Conservation (phyloP, 2,329 filamentous ascomycete genomes). For the Paecilomyces fulvus region DNA sequence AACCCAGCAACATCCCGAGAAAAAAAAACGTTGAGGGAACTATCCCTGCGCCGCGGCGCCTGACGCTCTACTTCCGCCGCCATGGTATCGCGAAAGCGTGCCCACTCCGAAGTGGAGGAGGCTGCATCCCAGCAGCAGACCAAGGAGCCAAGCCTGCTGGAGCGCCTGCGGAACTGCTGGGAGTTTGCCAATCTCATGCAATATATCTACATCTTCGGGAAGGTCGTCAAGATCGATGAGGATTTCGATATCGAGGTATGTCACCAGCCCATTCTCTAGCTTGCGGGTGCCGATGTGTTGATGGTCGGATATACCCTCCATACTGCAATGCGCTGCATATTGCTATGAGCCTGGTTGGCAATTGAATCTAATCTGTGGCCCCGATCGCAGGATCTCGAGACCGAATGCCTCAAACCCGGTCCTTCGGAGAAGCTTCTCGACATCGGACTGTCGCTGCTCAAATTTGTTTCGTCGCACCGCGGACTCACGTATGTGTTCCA, state of each 20-base stretch:
- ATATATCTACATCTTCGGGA: slow-evolving; percentile 86
- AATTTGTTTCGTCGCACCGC: slow-evolving; percentile 88
- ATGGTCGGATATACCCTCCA: not conserved
- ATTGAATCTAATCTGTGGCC: not conserved
- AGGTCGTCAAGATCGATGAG: slow-evolving; percentile 80
- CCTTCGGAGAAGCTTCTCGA: slow-evolving; percentile 66
- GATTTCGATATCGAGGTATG: slow-evolving; percentile 82
- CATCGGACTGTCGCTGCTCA: slow-evolving; percentile 78
- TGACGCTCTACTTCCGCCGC: slow-evolving; percentile 24
- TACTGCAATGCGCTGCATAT: not conserved
- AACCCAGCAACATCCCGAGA: not conserved
- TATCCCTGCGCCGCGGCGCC: slow-evolving; percentile 15
- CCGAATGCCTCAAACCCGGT: slow-evolving; percentile 70
- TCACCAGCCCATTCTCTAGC: slow-evolving; percentile 7
- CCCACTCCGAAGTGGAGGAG: slow-evolving; percentile 49
- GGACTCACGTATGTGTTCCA: slow-evolving; percentile 66
- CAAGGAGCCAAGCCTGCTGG: slow-evolving; percentile 42
- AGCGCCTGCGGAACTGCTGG: slow-evolving; percentile 80
- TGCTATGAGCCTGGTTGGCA: not conserved
- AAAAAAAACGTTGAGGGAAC: not conserved
- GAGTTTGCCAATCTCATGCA: slow-evolving; percentile 91
- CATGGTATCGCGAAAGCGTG: slow-evolving; percentile 50
- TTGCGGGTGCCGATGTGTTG: slow-evolving; percentile 5
- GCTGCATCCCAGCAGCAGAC: slow-evolving; percentile 35
- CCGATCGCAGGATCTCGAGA: slow-evolving; percentile 65